phyloP scores from a whole-genome alignment of 1,284 basidiomycete genomes.

The Trichosporon sp. region DNA sequence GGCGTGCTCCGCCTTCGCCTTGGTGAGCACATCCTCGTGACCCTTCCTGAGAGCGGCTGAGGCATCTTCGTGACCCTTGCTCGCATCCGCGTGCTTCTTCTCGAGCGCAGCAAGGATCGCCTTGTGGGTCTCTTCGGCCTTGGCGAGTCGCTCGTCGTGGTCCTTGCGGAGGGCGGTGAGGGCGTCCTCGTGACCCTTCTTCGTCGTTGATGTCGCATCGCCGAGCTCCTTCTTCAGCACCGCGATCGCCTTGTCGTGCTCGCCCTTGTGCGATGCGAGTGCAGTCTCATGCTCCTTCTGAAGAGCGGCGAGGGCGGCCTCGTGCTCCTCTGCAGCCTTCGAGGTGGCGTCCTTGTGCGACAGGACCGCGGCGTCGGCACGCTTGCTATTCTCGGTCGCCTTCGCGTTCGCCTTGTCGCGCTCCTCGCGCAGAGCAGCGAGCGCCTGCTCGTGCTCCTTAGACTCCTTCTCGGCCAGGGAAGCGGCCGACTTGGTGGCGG shows the following conservation, averaged over 20 bases:
- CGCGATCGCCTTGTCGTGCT: conserved; percentile 21
- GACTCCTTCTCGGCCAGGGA: neutral
- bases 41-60: conserved; percentile 44
- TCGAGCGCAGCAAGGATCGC: conserved; percentile 37
- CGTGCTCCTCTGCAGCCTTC: conserved; percentile 15
- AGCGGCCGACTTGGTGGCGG: neutral
- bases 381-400: conserved; percentile 18
- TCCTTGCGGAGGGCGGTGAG: conserved; percentile 27
- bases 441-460: conserved; percentile 15
- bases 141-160: conserved; percentile 26
- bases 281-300: conserved; percentile 21
- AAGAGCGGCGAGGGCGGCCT: conserved; percentile 14
- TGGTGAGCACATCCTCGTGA: neutral
- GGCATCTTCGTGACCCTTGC: conserved; percentile 48
- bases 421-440: conserved; percentile 20
- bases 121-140: conserved; percentile 26
- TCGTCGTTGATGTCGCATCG: neutral
- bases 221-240: conserved; percentile 22
- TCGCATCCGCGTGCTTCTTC: conserved; percentile 42
- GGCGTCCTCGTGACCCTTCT: conserved; percentile 20
- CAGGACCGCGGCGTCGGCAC: neutral
- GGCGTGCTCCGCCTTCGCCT: neutral
- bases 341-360: conserved; percentile 16
- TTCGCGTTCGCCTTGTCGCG: conserved; percentile 24
- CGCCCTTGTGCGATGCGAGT: conserved; percentile 9